phyloP scores from a whole-genome alignment of 768 basidiomycete genomes.

The Lepiota venenata region DNA sequence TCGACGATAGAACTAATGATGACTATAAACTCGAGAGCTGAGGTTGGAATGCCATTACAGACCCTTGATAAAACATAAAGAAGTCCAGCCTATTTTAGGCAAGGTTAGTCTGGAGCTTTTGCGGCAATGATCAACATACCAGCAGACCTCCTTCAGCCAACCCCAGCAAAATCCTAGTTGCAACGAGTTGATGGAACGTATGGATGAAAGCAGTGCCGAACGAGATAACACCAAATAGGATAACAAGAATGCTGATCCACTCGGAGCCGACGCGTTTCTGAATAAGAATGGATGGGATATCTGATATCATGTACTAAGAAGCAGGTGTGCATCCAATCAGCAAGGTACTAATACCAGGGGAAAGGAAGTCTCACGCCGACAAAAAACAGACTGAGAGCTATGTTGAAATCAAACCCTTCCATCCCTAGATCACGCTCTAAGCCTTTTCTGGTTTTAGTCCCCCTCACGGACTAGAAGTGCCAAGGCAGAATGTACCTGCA shows the following conservation, averaged over 20 bases:
- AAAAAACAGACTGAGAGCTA: slow-evolving; percentile 37
- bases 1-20: slow-evolving; percentile 29
- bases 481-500: slow-evolving; percentile 9
- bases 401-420: slow-evolving; percentile 37
- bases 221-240: slow-evolving; percentile 32
- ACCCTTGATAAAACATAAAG: slow-evolving; percentile 36
- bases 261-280: slow-evolving; percentile 37
- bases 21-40: background rate
- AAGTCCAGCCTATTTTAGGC: slow-evolving; percentile 29
- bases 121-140: slow-evolving; percentile 20
- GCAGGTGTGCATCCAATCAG: background rate
- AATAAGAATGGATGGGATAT: slow-evolving; percentile 37
- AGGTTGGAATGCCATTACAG: background rate
- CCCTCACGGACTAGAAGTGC: background rate
- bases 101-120: background rate
- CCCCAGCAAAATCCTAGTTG: slow-evolving; percentile 34
- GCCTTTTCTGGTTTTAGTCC: slow-evolving; percentile 17
- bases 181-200: slow-evolving; percentile 28
- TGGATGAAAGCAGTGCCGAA: slow-evolving; percentile 37
- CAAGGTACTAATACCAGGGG: background rate
- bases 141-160: slow-evolving; percentile 40
- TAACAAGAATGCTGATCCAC: slow-evolving; percentile 34
- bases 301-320: slow-evolving; percentile 29
- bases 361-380: slow-evolving; percentile 23
- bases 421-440: slow-evolving; percentile 38